A percentile compares a stretch with the other conserved stretches of the same genome.
These are phyloP conservation scores for Striga hermonthica DNA, from an alignment of 305 asterid genomes.

Conservation along the genomic window DNA sequence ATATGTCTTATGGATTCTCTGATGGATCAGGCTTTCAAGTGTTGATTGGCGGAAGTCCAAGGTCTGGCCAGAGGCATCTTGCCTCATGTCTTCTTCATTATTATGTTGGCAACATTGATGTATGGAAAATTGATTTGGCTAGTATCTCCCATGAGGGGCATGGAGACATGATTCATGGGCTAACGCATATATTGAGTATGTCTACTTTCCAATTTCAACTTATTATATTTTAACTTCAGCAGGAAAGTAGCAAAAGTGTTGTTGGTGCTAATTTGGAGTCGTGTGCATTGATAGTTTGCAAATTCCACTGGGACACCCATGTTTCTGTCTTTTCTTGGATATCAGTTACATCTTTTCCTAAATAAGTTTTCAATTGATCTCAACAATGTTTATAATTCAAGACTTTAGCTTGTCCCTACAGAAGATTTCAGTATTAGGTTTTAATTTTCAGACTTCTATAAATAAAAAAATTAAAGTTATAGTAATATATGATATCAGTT, in stretches of 20 bases:
- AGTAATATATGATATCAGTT: slow-evolving; percentile 2
- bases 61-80: slow-evolving; percentile 91
- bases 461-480: background rate
- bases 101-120: slow-evolving; percentile 76
- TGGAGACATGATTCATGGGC: slow-evolving; percentile 90
- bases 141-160: slow-evolving; percentile 86
- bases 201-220: slow-evolving; percentile 28
- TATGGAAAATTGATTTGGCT: slow-evolving; percentile 88
- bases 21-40: slow-evolving; percentile 70
- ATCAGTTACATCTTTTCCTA: slow-evolving; percentile 21
- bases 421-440: background rate
- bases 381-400: slow-evolving; percentile 19
- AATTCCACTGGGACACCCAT: slow-evolving; percentile 19
- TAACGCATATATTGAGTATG: slow-evolving; percentile 80
- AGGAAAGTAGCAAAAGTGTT: slow-evolving; percentile 20
- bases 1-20: slow-evolving; percentile 37
- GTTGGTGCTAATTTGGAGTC: slow-evolving; percentile 20
- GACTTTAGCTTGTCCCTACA: slow-evolving; percentile 6
- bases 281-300: slow-evolving; percentile 23
- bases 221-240: slow-evolving; percentile 19
- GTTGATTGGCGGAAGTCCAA: slow-evolving; percentile 77
- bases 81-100: slow-evolving; percentile 90
- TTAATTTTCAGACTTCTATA: slow-evolving; percentile 2
- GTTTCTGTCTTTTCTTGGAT: slow-evolving; percentile 20
- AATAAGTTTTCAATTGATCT: slow-evolving; percentile 11